phyloP scores from a whole-genome alignment of 148 eudicot species.

The Camellia sinensis region DNA sequence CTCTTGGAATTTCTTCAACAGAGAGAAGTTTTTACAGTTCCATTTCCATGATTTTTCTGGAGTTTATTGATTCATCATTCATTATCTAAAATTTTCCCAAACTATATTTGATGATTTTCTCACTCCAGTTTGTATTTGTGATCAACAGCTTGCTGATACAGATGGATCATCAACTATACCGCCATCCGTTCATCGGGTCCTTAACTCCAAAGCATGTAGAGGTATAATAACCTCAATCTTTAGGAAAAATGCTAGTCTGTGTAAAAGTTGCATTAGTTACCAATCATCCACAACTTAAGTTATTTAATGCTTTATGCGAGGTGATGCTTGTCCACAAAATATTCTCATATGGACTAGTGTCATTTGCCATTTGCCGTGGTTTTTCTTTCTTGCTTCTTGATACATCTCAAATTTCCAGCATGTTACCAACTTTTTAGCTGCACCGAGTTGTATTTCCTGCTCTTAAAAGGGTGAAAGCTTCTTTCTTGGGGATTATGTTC shows the following conservation, averaged over 20 bases:
- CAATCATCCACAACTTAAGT: background rate
- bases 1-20: slow-evolving; percentile 88
- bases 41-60: background rate
- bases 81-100: background rate
- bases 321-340: no score
- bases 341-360: no score
- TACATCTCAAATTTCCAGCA: no score
- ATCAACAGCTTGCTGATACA: slow-evolving; percentile 82
- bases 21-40: slow-evolving; percentile 8
- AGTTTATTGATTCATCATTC: background rate
- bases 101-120: slow-evolving; percentile 1
- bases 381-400: no score
- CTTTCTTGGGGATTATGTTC: background rate
- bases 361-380: no score
- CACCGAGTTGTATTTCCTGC: background rate
- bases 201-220: slow-evolving; percentile 87
- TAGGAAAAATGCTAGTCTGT: background rate
- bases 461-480: background rate
- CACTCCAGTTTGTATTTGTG: slow-evolving; percentile 11
- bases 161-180: slow-evolving; percentile 94
- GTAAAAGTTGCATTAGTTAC: background rate
- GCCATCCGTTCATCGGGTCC: slow-evolving; percentile 75
- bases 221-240: slow-evolving; percentile 47
- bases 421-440: background rate
- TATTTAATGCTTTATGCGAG: background rate